Percentiles rank a stretch among this genome's conserved stretches.
phyloP scores from a whole-genome alignment of 441 rosid species.

The Populus hybrid region DNA sequence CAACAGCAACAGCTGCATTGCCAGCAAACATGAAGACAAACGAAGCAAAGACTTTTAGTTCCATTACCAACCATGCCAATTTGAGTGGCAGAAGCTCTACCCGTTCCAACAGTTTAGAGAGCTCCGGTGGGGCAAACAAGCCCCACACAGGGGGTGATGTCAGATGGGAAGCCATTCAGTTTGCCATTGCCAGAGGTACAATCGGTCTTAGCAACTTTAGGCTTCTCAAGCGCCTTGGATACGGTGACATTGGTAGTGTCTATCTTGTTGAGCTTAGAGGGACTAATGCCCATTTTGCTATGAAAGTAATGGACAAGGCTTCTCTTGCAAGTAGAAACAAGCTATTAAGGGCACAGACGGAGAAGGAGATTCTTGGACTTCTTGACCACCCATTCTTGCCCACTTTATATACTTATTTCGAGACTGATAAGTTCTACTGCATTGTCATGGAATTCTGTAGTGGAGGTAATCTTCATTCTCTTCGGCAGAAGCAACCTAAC shows the following conservation, averaged over 20 bases:
- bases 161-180: constrained; percentile 73
- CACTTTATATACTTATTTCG: constrained; percentile 72
- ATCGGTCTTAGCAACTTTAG: constrained; percentile 71
- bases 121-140: constrained; percentile 47
- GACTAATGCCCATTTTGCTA: constrained; percentile 57
- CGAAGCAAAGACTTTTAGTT: constrained; percentile 24
- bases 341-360: constrained; percentile 75
- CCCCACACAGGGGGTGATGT: constrained; percentile 87
- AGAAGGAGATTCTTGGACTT: constrained; percentile 85
- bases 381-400: constrained; percentile 90
- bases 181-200: constrained; percentile 36
- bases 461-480: constrained; percentile 90
- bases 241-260: constrained; percentile 86
- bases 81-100: constrained; percentile 15
- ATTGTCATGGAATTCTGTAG: constrained; percentile 89
- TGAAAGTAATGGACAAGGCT: constrained; percentile 92
- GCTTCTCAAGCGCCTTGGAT: constrained; percentile 74
- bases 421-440: constrained; percentile 78
- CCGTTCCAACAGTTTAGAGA: constrained; percentile 62
- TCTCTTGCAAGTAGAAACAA: constrained; percentile 87
- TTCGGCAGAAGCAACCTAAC: constrained; percentile 76
- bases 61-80: constrained; percentile 14
- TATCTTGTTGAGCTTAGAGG: constrained; percentile 77
- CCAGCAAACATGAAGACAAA: constrained; percentile 25
- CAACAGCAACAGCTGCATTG: constrained; percentile 14